A percentile compares a stretch with the other conserved stretches of the same genome.
Conservation (phyloP, 495 filamentous ascomycete genomes). For the Glonium stellatum region DNA sequence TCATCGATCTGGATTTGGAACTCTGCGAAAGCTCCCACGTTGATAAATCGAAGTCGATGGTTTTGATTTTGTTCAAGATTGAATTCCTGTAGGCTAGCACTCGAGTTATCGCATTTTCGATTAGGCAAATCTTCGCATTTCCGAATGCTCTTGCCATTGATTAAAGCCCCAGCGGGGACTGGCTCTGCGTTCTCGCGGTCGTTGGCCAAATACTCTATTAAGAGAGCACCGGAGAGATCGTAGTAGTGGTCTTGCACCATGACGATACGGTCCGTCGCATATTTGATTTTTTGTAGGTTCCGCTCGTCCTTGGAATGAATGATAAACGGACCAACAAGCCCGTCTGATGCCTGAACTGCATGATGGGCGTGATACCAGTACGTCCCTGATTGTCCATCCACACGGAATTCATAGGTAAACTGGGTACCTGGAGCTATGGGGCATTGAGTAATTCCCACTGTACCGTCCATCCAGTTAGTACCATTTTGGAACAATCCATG, state of each 20-base stretch:
- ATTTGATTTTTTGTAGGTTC: conserved; percentile 37
- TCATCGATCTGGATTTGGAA: conserved; percentile 29
- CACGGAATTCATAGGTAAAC: conserved; percentile 36
- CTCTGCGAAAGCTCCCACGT: conserved; percentile 27
- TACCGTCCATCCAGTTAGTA: conserved; percentile 29
- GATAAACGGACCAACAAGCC: conserved; percentile 51
- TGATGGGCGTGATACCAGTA: conserved; percentile 38
- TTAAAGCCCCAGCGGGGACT: conserved; percentile 34
- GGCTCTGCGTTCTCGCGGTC: conserved; percentile 44
- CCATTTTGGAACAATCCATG: conserved; percentile 33
- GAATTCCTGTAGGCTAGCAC: conserved; percentile 18
- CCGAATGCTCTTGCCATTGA: conserved; percentile 54
- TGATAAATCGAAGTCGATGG: conserved; percentile 34
- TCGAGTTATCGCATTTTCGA: conserved; percentile 38
- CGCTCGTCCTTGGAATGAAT: conserved; percentile 45
- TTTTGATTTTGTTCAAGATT: conserved; percentile 25
- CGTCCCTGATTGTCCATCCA: conserved; percentile 31
- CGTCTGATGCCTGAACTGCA: conserved; percentile 39
- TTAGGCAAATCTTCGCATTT: conserved; percentile 44
- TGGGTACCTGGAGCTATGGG: conserved; percentile 30
- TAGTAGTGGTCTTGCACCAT: conserved; percentile 56
- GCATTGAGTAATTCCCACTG: conserved; percentile 26
- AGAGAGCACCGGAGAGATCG: conserved; percentile 43
- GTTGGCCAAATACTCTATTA: conserved; percentile 44
- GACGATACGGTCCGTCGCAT: conserved; percentile 47